Evolutionary conservation across 345 rosid species (phyloP).

Genomic region (Dipteronia sinensis): DNA sequence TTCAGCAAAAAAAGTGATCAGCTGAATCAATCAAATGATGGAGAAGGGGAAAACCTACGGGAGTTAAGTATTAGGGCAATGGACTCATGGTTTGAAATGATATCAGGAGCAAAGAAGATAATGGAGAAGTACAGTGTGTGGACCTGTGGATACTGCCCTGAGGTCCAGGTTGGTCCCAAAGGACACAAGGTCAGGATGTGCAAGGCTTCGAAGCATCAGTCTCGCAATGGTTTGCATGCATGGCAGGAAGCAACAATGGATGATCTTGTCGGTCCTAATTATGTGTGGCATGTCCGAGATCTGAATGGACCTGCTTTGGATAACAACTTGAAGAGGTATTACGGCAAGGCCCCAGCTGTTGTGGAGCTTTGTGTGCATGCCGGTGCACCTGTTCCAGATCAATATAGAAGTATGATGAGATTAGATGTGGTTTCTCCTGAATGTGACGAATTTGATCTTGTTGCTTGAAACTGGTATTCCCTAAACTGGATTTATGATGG

Average conservation of each 20-base stretch:
- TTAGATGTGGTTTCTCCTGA: conserved; percentile 78
- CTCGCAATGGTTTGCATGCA: conserved; percentile 77
- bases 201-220: conserved; percentile 79
- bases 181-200: conserved; percentile 91
- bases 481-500: neutral
- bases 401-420: conserved; percentile 83
- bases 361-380: conserved; percentile 80
- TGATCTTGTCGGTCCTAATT: conserved; percentile 77
- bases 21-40: conserved; percentile 16
- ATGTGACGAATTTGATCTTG: conserved; percentile 80
- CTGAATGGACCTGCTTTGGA: conserved; percentile 49
- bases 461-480: conserved; percentile 44
- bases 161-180: conserved; percentile 92
- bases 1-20: conserved; percentile 7
- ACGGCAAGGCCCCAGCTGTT: conserved; percentile 84
- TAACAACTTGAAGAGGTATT: conserved; percentile 70
- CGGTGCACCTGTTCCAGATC: conserved; percentile 72
- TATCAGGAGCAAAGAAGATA: conserved; percentile 58
- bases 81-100: conserved; percentile 72
- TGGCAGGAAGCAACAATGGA: conserved; percentile 89
- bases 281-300: conserved; percentile 82
- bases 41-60: conserved; percentile 30
- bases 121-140: conserved; percentile 70
- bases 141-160: conserved; percentile 82
- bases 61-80: conserved; percentile 53